Percentiles rank a stretch among this genome's conserved stretches.
Conservation (phyloP, 257 asterid genomes). For the Penstemon barbatus region DNA sequence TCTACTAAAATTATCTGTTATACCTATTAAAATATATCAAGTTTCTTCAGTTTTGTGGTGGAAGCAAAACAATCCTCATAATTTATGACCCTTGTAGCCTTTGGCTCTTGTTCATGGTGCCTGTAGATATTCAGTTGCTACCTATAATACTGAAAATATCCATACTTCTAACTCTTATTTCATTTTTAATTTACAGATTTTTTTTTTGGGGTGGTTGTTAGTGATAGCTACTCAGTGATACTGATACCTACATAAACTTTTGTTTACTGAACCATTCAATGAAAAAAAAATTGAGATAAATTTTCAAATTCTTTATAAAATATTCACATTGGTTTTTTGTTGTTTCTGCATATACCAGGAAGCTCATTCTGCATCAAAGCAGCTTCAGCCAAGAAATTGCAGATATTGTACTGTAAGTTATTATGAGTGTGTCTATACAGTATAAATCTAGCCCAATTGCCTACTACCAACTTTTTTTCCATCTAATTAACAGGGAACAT, state of each 20-base stretch:
- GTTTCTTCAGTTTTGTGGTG: neutral
- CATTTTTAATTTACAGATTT: neutral
- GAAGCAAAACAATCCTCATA: neutral
- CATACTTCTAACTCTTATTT: neutral
- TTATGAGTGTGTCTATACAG: slow-evolving; percentile 22
- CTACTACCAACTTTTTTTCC: slow-evolving; percentile 33
- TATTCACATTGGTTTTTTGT: slow-evolving; percentile 23
- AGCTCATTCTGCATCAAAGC: slow-evolving; percentile 36
- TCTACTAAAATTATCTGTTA: neutral
- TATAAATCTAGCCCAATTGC: slow-evolving; percentile 17
- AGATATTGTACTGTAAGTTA: slow-evolving; percentile 83
- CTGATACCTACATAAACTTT: too few relatives aligned
- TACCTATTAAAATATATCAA: neutral
- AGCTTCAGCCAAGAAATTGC: slow-evolving; percentile 44
- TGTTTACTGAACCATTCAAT: slow-evolving; percentile 4
- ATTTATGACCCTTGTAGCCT: neutral
- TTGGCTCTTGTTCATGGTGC: neutral
- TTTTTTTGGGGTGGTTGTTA: neutral
- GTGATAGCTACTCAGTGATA: neutral
- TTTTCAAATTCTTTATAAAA: slow-evolving; percentile 16
- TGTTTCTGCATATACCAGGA: slow-evolving; percentile 53
- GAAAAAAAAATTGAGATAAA: neutral
- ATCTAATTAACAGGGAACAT: slow-evolving; percentile 58
- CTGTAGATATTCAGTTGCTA: too few relatives aligned
- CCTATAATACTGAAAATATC: neutral